Base-by-base conservation (phyloP, 306 rosid species). In the Lathyrus sativus region DNA sequence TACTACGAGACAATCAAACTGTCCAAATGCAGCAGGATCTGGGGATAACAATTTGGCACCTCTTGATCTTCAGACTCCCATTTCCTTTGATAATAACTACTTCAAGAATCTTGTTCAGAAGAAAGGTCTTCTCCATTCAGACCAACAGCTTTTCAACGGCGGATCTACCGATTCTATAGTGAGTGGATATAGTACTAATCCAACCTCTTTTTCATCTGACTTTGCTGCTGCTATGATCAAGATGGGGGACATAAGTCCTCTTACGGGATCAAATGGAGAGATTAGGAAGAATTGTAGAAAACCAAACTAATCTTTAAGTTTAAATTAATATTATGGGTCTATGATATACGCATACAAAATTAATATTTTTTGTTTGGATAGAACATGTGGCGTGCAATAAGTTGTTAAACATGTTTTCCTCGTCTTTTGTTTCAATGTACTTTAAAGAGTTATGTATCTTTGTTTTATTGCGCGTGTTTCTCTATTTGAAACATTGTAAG, bases 161-260 rank as follows among this genome's bases (percentile, higher is more conserved):
- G 88, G 79, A 0, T 77, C 88, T 33, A 75, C 91, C 0, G 77
- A 86, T 17, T 65, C 70, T 29, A 76, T 54, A 11, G 91, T 86
- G 18, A 46, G 64, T 5, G 85, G 83, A 35, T 86, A 86, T 24
- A 69, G 62, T 48, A 65, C 55, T 10, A 65, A 50, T 64, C 82
- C 82, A 0, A 43, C 38, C 26, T 39, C 74, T 0, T 86, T 83
- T 31, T 51, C 73, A 11, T 71, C 82, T 37, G 91, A 86, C 70
- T 83, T 83, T 7, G 76, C 31, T 1, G 5, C 65, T 10, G 84
- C 91, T 67, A 81, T 86, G 79, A 78, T 83, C 54, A 82, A 72
- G 74, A 82, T 82, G 87, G 87, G 87, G 51, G 78, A 82, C n/a
- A 83, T 85, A 7, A 54, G 76, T 8, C 88, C 87, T 56, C 87